A percentile compares a stretch with the other conserved stretches of the same genome.
Conservation (phyloP, 2,329 filamentous ascomycete genomes). For the Nakataea oryzae region DNA sequence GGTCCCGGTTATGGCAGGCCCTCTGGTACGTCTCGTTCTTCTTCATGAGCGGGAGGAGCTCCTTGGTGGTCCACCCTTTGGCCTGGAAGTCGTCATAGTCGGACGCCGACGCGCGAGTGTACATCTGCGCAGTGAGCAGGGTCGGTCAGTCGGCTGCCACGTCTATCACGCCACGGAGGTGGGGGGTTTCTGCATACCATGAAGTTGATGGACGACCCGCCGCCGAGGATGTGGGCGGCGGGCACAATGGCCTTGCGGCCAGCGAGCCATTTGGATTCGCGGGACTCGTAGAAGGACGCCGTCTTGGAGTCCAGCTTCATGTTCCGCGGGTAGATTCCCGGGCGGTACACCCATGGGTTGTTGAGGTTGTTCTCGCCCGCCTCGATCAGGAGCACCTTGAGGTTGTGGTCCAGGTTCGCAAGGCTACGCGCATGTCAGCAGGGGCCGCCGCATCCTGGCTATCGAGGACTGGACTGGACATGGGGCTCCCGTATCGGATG, state of each 20-base stretch:
- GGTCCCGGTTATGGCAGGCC: conserved; percentile 50
- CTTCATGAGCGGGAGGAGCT: conserved; percentile 65
- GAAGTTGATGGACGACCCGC: conserved; percentile 68
- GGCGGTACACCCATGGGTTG: conserved; percentile 68
- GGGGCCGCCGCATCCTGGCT: conserved; percentile 22
- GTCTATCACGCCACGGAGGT: not conserved
- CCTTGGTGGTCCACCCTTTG: conserved; percentile 69
- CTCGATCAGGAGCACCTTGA: conserved; percentile 60
- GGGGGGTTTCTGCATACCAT: conserved; percentile 51
- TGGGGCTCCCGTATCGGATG: not conserved
- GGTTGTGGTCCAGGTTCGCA: conserved; percentile 67
- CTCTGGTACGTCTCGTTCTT: conserved; percentile 74
- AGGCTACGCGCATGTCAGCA: conserved; percentile 34
- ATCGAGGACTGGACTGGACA: conserved; percentile 11
- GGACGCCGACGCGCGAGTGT: conserved; percentile 59
- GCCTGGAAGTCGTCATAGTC: conserved; percentile 73
- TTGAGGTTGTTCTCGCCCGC: conserved; percentile 65
- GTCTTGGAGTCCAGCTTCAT: conserved; percentile 75
- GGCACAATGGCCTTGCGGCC: conserved; percentile 66
- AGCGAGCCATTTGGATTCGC: conserved; percentile 61
- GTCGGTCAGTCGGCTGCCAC: not conserved
- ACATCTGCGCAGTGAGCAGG: conserved; percentile 39
- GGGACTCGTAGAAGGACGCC: conserved; percentile 71
- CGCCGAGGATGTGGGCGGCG: conserved; percentile 61
- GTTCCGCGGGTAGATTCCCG: conserved; percentile 67